Conservation (phyloP, 177 flowering plant species). For the Vitis hybrid region DNA sequence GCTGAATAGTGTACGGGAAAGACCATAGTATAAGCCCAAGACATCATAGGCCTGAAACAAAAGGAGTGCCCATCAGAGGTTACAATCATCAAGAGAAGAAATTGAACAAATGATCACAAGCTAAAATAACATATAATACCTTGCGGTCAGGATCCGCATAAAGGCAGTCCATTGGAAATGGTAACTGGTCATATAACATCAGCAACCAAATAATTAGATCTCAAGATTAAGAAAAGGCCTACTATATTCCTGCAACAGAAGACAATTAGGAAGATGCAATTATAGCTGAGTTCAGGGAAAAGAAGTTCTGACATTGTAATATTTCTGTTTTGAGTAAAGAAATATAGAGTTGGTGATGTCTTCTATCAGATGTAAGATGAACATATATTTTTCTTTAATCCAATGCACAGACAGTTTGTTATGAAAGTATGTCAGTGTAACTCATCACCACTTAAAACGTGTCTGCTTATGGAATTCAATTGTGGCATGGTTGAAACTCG, state of each 20-base stretch:
- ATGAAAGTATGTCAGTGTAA: too few relatives aligned
- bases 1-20: slow-evolving; percentile 88
- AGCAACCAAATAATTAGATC: slow-evolving; percentile 16
- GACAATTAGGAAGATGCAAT: too few relatives aligned
- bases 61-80: slow-evolving; percentile 1
- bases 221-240: neutral
- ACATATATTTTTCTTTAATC: too few relatives aligned
- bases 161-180: slow-evolving; percentile 86
- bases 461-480: too few relatives aligned
- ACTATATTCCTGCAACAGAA: neutral
- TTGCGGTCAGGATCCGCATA: slow-evolving; percentile 89
- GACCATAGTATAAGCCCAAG: slow-evolving; percentile 78
- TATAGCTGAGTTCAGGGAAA: too few relatives aligned
- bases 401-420: too few relatives aligned
- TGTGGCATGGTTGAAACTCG: too few relatives aligned
- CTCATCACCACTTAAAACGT: too few relatives aligned
- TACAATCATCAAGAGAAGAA: neutral
- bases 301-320: too few relatives aligned
- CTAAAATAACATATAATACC: slow-evolving; percentile 35
- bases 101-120: neutral
- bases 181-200: slow-evolving; percentile 49
- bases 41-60: slow-evolving; percentile 73
- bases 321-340: too few relatives aligned
- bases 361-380: too few relatives aligned
- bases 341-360: too few relatives aligned